These are phyloP conservation scores for Chalaropsis ovoidea DNA, from an alignment of 2,329 filamentous ascomycete genomes.

Conservation along the genomic window DNA sequence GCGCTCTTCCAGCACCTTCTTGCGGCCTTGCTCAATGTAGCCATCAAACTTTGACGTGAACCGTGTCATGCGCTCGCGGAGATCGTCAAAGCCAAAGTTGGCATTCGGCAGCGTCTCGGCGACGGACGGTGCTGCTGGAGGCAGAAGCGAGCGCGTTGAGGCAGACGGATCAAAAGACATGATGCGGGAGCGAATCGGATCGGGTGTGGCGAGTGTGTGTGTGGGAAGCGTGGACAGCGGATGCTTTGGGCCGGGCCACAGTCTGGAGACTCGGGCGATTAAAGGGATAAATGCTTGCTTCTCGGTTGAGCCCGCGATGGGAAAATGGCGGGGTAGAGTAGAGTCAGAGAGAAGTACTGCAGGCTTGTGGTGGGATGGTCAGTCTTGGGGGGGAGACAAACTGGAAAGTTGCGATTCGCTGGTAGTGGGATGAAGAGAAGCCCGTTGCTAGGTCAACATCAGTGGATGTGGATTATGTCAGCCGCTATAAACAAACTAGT, in stretches of 20 bases:
- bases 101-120: constrained; percentile 74
- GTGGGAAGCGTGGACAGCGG: background rate
- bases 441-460: constrained; percentile 16
- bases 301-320: background rate
- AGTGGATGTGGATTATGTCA: constrained; percentile 9
- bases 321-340: background rate
- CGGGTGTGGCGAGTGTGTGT: background rate
- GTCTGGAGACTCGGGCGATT: background rate
- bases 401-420: background rate
- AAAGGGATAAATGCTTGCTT: background rate
- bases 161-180: constrained; percentile 62
- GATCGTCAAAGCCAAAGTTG: constrained; percentile 91
- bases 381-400: background rate
- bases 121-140: constrained; percentile 54
- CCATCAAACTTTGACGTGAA: constrained; percentile 86
- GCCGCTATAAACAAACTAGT: background rate
- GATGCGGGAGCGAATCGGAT: constrained; percentile 16
- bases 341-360: background rate
- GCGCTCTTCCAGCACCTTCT: constrained; percentile 80
- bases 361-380: background rate
- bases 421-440: background rate
- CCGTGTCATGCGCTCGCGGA: constrained; percentile 88
- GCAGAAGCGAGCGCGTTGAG: constrained; percentile 52
- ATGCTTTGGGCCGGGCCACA: too few relatives aligned
- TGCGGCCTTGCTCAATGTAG: constrained; percentile 85